Evolutionary conservation across 306 rosid species (phyloP), one percentile per base, ranked within the genome.

Genomic region (Sindora glabra): DNA sequence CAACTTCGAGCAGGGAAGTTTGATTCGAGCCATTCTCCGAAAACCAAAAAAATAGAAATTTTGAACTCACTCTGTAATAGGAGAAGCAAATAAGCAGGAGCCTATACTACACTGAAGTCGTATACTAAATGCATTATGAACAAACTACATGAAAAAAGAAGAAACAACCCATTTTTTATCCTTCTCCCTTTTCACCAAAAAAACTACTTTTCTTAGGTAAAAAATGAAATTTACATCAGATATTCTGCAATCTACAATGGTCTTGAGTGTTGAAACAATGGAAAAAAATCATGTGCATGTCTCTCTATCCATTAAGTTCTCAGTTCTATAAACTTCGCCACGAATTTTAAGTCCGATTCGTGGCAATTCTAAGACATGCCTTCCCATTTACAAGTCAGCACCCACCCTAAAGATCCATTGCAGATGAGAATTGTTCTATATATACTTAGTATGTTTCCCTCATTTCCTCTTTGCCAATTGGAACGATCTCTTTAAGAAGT

Each of bases 401-500:
- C n/a, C n/a, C n/a, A n/a, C n/a, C n/a, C n/a, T n/a, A n/a, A n/a
- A n/a, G n/a, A n/a, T n/a, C n/a, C n/a, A n/a, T n/a, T n/a, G n/a
- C n/a, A n/a, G n/a, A n/a, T n/a, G n/a, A n/a, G n/a, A n/a, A n/a
- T n/a, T n/a, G n/a, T n/a, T n/a, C n/a, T n/a, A n/a, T n/a, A n/a
- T n/a, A n/a, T n/a, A n/a, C n/a, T n/a, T n/a, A n/a, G n/a, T n/a
- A n/a, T 49, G 27, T 1, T 33, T 1, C 23, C 36, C 18, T 77
- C 67, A 89, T 56, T 86, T 86, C 67, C 99, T 86, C 71, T 84
- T 92, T 12, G 94, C 73, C 69, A 92, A 69, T 65, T 92, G 96
- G 67, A 89, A 92, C 46, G 80, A 72, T 76, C 81, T 89, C 70
- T 92, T 92, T 34, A 92, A 80, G 90, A 92, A 92, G 21, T 44